Base-by-base conservation (phyloP, 257 asterid genomes). In the Eustoma russellianum region DNA sequence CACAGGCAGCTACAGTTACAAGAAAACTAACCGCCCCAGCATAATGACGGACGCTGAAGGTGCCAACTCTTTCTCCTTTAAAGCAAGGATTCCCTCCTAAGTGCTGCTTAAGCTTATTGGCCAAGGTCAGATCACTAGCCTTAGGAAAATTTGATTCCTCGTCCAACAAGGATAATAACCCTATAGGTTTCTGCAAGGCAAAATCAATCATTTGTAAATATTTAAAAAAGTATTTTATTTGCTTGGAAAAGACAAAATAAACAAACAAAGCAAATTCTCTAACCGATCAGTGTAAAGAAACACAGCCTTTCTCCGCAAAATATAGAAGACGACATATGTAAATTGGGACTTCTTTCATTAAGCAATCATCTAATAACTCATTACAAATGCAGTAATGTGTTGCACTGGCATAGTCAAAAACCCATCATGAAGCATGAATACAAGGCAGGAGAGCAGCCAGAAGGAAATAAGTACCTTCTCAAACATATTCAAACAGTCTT, bases 21-120 rank as follows among this genome's bases (percentile, higher is more conserved):
- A 69, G 60, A 18, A 56, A 72, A 74, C 94, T 66, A 70, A 92
- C 99, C 99, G 83, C 94, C 69, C 95, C 93, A 64, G 97, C 91
- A 65, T 64, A 83, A 67, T 92, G 99, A 51, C 41, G 75, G 66
- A 92, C 54, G 53, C 76, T 67, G 71, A 92, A 88, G 54, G 85
- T 68, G 61, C 79, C 77, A 58, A 70, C 78, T 59, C 64, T 69
- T 67, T 76, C 93, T 54, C 72, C 88, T 78, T 73, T 81, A 62
- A 92, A 85, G 86, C 82, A 76, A 66, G 61, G 61, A 62, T 69
- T 77, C 47, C 64, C 62, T 62, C 60, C 83, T 69, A 92, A 70
- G 48, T 88, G 88, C 72, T 81, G 93, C 77, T 74, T 73, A 66
- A 92, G 83, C 72, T 79, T 88, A 55, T 75, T 61, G 38, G 78